Evolutionary conservation across 768 basidiomycete species (phyloP), one percentile per base, ranked within the genome.

Genomic region (Suillus subaureus): DNA sequence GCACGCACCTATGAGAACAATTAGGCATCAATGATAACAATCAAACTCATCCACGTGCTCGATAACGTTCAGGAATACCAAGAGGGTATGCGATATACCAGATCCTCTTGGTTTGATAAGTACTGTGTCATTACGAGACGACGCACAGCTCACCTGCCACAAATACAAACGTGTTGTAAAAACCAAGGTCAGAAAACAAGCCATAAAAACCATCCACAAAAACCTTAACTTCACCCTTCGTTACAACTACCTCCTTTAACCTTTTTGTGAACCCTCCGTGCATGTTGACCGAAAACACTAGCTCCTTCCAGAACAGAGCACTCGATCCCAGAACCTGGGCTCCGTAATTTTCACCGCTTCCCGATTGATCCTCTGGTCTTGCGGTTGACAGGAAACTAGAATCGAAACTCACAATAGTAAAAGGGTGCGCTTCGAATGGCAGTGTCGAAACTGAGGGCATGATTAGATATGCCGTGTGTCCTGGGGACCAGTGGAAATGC

Each of bases 201-300:
- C 83, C 80, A 70, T 83, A 84, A 11, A 83, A 82, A 0, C 83
- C 83, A 47, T 74, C 79, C 1, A 89, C 64, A 55, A 84, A 78
- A 9, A 84, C 84, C 37, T 77, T 77, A 39, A 84, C 71, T 47
- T 70, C 68, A n/a, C 69, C 70, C 9, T 72, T 71, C 35, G 54
- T 68, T 28, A 56, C 51, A 15, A 76, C 79, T 2, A 65, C 72
- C 6, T 78, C 70, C 23, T 75, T 67, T 13, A 86, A 74, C 8
- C 78, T 74, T 68, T 78, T 77, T 0, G 88, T 89, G 72, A 88
- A 84, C 0, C 89, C 88, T 23, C 79, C 73, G 31, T 82, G 78
- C 6, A 84, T 85, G 40, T 85, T 79, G 62, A 89, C 73, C 64
- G 75, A 75, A n/a, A 89, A 88, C 3, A 77, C 74, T 37, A 88